Evolutionary conservation across 2,329 filamentous ascomycete species (phyloP), one percentile per base, ranked within the genome.

Genomic region (Botryotinia globosa): DNA sequence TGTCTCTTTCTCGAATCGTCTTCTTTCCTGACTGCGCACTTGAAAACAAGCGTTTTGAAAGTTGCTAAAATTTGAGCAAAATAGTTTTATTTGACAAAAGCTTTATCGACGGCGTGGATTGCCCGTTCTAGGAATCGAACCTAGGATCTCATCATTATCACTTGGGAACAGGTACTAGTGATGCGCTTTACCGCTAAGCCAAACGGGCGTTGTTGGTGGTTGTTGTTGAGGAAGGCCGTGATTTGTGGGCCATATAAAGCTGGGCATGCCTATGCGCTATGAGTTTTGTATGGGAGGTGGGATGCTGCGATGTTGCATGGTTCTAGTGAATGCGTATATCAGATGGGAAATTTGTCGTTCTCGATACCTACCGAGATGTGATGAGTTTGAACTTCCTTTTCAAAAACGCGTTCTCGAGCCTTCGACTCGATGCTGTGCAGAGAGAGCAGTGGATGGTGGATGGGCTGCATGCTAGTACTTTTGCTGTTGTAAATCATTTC

Each of bases 131-230:
- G 65, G 65, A 68, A 42, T 68, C 65, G 65, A 68, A 68, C 65
- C 65, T 68, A 68, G 65, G 65, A 68, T 68, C 65, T 67, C 65
- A 67, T 67, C 65, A 67, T 67, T 6, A 5, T 16, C 16, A 18
- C 16, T 18, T 18, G 16, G 16, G 5, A 18, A 10, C 62, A 65
- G 5, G 20, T 68, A 68, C 65, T 68, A 68, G 65, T 68, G 65
- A 68, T 68, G 65, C 65, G 65, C 65, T 68, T 68, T 68, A 68
- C 65, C 65, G 65, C 65, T 67, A 68, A 68, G 65, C 65, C 65
- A 68, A 68, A 68, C 65, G 65, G 65, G 65, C 65, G n/a, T 68
- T 42, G 3, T 25, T 6, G 1, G 29, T 32, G 5, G 1, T 32
- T 51, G 12, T 34, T 67, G 39, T 29, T 29, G 32, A n/a, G n/a